Conservation (phyloP, 176 grass and related monocot genomes). For the Urochloa ruziziensis region DNA sequence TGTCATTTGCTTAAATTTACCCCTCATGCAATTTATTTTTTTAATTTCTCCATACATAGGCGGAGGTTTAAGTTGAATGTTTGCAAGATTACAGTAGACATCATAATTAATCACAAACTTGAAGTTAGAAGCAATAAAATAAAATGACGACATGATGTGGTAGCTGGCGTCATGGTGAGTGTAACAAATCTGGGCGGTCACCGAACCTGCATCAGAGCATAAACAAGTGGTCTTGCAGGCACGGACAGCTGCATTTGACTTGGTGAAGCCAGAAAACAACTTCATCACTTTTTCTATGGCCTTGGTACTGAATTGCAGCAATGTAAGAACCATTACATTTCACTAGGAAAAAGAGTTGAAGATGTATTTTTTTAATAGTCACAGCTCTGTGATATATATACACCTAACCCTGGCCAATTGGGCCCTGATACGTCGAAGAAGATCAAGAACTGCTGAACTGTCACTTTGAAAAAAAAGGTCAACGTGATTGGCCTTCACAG, state of each 20-base stretch:
- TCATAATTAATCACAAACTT: background rate
- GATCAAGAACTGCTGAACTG: background rate
- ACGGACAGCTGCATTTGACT: conserved; percentile 20
- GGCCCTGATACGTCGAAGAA: background rate
- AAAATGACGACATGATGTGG: background rate
- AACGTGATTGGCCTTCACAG: background rate
- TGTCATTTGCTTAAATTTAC: too few species aligned
- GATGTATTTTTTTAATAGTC: background rate
- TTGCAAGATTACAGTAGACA: too few species aligned
- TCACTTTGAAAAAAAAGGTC: background rate
- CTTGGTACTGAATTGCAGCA: background rate
- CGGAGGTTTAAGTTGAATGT: too few species aligned
- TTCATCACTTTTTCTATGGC: background rate
- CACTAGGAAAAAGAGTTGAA: background rate
- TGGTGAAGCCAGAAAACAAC: background rate
- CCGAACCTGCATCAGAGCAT: background rate
- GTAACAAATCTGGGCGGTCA: conserved; percentile 25
- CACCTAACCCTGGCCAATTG: background rate
- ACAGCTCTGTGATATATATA: background rate
- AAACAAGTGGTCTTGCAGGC: background rate
- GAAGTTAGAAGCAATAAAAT: background rate
- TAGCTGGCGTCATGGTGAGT: conserved; percentile 6
- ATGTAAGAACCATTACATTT: background rate
- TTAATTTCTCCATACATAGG: too few species aligned
- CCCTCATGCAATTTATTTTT: too few species aligned